These are phyloP conservation scores for Glycine tomentella DNA, from an alignment of 306 rosid species.

Conservation along the genomic window DNA sequence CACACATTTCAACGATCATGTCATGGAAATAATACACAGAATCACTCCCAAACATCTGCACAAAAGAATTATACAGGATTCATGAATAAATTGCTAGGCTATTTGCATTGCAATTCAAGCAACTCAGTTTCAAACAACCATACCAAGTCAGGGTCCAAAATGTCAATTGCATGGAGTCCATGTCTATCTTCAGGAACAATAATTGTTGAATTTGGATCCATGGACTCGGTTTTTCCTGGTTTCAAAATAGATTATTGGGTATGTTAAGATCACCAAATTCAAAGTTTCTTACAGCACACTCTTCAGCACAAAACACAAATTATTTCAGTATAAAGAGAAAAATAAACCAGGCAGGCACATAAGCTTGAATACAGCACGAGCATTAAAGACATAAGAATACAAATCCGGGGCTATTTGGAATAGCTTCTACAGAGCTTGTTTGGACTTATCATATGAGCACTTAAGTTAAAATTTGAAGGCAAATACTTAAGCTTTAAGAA, in stretches of 20 bases:
- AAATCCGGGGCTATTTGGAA: background rate
- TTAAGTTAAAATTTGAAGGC: background rate
- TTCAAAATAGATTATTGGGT: conserved; percentile 28
- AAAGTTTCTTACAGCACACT: background rate
- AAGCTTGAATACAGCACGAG: background rate
- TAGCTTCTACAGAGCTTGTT: background rate
- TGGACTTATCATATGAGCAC: background rate
- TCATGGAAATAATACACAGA: conserved; percentile 89
- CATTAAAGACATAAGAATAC: background rate
- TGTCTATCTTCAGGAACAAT: conserved; percentile 84
- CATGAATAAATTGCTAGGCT: conserved; percentile 32
- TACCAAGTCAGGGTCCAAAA: conserved; percentile 97
- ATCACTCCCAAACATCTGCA: conserved; percentile 84
- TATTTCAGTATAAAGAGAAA: background rate
- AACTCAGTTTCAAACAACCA: conserved; percentile 30
- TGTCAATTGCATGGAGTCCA: conserved; percentile 85
- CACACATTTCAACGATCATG: conserved; percentile 84
- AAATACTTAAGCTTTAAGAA: background rate
- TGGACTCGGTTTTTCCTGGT: conserved; percentile 76
- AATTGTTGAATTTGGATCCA: conserved; percentile 73
- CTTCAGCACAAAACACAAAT: conserved; percentile 1
- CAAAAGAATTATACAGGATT: conserved; percentile 37
- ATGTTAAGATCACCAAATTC: conserved; percentile 5
- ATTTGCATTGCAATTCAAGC: background rate
- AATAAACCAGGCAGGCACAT: background rate